Conservation (phyloP, 495 filamentous ascomycete genomes). For the Tuber melanosporum region DNA sequence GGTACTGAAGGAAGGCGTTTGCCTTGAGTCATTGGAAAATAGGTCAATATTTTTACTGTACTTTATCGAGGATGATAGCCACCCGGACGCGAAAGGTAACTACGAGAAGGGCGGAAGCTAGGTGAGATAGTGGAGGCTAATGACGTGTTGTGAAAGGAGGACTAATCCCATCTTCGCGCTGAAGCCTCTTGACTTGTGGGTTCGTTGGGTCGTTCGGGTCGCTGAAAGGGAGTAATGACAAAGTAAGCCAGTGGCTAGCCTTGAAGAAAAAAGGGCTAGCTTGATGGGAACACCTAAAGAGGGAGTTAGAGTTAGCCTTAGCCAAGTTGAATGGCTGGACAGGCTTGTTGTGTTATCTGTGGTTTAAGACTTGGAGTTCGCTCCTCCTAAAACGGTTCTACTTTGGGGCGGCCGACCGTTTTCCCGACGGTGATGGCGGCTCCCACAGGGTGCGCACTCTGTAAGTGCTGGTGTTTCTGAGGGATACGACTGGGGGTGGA, state of each 20-base stretch:
- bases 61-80: background rate
- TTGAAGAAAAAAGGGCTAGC: background rate
- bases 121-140: background rate
- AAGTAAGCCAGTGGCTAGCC: background rate
- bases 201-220: background rate
- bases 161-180: background rate
- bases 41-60: background rate
- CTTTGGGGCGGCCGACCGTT: background rate
- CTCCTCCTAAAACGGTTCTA: background rate
- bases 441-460: background rate
- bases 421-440: background rate
- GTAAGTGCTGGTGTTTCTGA: background rate
- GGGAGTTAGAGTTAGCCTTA: background rate
- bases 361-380: background rate
- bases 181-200: background rate
- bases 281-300: no score
- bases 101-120: background rate
- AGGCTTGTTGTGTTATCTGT: background rate
- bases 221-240: background rate
- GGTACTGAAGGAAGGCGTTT: background rate
- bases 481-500: background rate
- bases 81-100: background rate
- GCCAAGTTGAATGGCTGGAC: background rate
- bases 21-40: background rate
- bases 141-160: background rate